Base-by-base conservation (phyloP, 495 filamentous ascomycete species). In the Penicillium riverlandense region DNA sequence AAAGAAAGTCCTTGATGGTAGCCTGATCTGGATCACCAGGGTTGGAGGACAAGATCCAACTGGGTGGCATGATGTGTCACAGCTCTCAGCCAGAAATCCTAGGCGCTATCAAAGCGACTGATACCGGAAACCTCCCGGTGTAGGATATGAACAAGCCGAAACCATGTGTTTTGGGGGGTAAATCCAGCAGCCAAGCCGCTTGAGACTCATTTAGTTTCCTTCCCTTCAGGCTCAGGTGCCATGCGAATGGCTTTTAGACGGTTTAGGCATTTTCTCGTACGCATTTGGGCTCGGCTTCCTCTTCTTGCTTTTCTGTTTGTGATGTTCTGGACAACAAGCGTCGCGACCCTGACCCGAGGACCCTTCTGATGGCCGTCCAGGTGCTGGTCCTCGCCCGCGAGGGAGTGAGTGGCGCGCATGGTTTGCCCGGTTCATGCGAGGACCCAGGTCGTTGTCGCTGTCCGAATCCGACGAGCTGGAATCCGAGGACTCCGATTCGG, bases 261-360 rank as follows among this genome's bases (percentile, higher is more conserved):
- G 39, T 55, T 83, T 87, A 2, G 91, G 90, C 75, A 88, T 82
- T 65, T 85, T 90, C 69, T 97, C 92, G 63, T 98, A 96, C 1
- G 91, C 92, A 69, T 98, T 98, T 38, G 88, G 88, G 54, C 86
- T 91, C 4, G 82, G 78, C 42, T 75, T 82, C 48, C 84, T 76
- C 38, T 64, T 70, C 62, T 69, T 59, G 55, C 62, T 44, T 70
- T 73, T 53, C 50, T 59, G 35, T 54, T 56, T 36, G 51, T 57
- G 41, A 29, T 46, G 43, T 53, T 70, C 50, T 15, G 37, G 36
- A 41, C 44, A 39, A 32, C 58, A 54, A 9, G 52, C 53, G 11
- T 58, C 44, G 34, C 54, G 39, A 15, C 58, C 59, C 11, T 54
- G 55, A 31, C 57, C 59, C 35, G 57, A 44, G 4, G 48, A 44